Base-by-base conservation (phyloP, 805 yeast genomes). In the Ogataea pignaliae region DNA sequence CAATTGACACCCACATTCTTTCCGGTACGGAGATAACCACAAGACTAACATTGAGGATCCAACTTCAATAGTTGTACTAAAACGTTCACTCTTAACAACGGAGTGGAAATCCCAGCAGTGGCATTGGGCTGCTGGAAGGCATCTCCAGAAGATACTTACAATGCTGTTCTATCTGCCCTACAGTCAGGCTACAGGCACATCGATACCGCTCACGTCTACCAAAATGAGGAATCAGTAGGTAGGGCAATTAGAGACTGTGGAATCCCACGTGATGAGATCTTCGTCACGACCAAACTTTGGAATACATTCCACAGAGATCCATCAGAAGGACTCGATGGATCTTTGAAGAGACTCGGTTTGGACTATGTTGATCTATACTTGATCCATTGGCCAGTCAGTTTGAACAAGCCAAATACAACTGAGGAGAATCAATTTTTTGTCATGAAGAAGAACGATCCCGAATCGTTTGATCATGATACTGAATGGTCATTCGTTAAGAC, bases 341-440 rank as follows among this genome's bases (percentile, higher is more conserved):
- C 85, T 11, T 70, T 83, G 52, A 52, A 64, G 47, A 71, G 69
- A 45, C 68, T 83, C 46, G 73, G 72, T 3, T 58, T 79, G 44
- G 85, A 79, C 42, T 83, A 83, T 53, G 76, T 83, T 40, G 96
- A 88, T 60, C 68, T 88, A 46, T 81, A 81, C 60, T 72, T 88
- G 58, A 74, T 87, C 61, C 96, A 88, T 65, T 88, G 95, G 95
- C 96, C 96, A 6, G 75, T 76, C 35, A 69, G 83, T 11, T 61
- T 76, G 46, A 74, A 70, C 44, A 63, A 68, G 9, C 71, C 66
- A 55, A 46, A 55, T 34, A 38, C 48, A 9, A 47, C 63, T 18
- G 66, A 59, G 37, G 58, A 57, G 32, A 69, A 66, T 36, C 51
- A 53, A 32, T 40, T 53, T 14, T 55, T 55, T 35, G 48, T 46